phyloP scores from a whole-genome alignment of 2,329 filamentous ascomycete species.

The Aspergillus sp. region DNA sequence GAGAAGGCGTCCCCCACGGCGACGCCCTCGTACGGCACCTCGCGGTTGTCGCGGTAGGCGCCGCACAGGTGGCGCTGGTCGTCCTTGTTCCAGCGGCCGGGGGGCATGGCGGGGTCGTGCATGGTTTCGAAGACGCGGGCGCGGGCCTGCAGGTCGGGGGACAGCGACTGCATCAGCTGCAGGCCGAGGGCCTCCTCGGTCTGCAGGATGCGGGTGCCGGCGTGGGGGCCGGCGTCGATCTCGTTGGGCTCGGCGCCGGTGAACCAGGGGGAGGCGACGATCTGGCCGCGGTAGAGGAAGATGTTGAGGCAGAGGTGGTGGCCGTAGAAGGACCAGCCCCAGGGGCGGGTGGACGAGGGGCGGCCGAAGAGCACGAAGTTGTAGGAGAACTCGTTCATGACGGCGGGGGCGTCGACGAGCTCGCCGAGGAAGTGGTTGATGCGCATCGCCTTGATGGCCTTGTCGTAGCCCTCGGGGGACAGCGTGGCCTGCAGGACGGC shows the following conservation, averaged over 20 bases:
- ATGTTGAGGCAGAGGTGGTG: conserved; percentile 75
- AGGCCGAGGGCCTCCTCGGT: conserved; percentile 64
- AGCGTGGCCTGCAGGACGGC: conserved; percentile 58
- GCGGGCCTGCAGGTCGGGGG: conserved; percentile 42
- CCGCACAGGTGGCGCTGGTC: conserved; percentile 78
- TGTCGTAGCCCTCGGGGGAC: conserved; percentile 69
- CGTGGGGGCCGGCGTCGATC: conserved; percentile 64
- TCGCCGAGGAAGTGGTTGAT: conserved; percentile 74
- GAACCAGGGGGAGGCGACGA: conserved; percentile 72
- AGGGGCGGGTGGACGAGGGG: conserved; percentile 58
- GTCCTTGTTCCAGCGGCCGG: conserved; percentile 70
- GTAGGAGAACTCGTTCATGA: conserved; percentile 75
- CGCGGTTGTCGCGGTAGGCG: conserved; percentile 73
- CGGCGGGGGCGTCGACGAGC: conserved; percentile 58
- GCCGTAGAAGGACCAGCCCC: conserved; percentile 75
- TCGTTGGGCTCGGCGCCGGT: conserved; percentile 77
- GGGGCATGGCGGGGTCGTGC: conserved; percentile 63
- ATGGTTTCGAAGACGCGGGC: conserved; percentile 61
- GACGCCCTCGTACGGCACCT: conserved; percentile 72
- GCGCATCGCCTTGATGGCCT: conserved; percentile 68
- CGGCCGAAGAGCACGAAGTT: conserved; percentile 71
- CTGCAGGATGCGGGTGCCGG: conserved; percentile 65
- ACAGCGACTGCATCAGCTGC: conserved; percentile 66
- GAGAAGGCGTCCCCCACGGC: conserved; percentile 45
- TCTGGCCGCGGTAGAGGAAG: conserved; percentile 64